Evolutionary conservation across 1,284 basidiomycete species (phyloP).

Genomic region (Rhizopogon parksii): DNA sequence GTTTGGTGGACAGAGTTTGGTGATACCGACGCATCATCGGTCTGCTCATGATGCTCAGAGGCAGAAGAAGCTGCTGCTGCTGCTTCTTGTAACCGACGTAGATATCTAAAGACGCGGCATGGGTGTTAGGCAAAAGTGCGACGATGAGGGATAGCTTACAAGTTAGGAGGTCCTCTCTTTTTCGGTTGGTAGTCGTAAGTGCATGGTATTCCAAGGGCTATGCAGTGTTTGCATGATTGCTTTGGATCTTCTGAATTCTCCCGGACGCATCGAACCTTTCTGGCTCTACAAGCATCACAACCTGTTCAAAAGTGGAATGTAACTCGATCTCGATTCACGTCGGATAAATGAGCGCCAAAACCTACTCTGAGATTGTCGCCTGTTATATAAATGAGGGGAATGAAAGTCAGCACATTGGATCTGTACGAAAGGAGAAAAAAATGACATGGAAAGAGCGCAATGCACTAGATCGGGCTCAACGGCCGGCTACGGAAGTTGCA

Average conservation of each 20-base stretch:
- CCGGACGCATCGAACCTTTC: slow-evolving; percentile 74
- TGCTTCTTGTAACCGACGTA: slow-evolving; percentile 72
- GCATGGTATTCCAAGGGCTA: slow-evolving; percentile 74
- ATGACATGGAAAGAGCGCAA: slow-evolving; percentile 20
- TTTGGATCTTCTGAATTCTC: slow-evolving; percentile 71
- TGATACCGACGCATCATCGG: slow-evolving; percentile 38
- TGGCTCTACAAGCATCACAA: slow-evolving; percentile 77
- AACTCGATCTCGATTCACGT: slow-evolving; percentile 4
- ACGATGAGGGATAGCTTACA: slow-evolving; percentile 44
- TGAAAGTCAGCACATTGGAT: slow-evolving; percentile 17
- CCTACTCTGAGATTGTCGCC: slow-evolving; percentile 75
- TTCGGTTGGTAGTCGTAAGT: slow-evolving; percentile 90
- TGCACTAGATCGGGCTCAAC: slow-evolving; percentile 21
- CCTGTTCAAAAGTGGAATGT: slow-evolving; percentile 36
- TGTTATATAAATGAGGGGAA: slow-evolving; percentile 30
- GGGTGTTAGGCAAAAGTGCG: not conserved
- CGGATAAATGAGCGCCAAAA: slow-evolving; percentile 15
- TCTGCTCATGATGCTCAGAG: slow-evolving; percentile 31
- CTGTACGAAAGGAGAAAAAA: slow-evolving; percentile 15
- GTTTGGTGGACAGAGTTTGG: slow-evolving; percentile 38
- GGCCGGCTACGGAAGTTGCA: slow-evolving; percentile 21
- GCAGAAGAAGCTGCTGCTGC: slow-evolving; percentile 46
- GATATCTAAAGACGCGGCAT: slow-evolving; percentile 43
- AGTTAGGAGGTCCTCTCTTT: slow-evolving; percentile 83
- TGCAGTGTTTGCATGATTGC: slow-evolving; percentile 77